Evolutionary conservation across 2,329 filamentous ascomycete genomes (phyloP), one percentile per base, ranked within the genome.

Genomic region (Pseudogymnoascus sp.): DNA sequence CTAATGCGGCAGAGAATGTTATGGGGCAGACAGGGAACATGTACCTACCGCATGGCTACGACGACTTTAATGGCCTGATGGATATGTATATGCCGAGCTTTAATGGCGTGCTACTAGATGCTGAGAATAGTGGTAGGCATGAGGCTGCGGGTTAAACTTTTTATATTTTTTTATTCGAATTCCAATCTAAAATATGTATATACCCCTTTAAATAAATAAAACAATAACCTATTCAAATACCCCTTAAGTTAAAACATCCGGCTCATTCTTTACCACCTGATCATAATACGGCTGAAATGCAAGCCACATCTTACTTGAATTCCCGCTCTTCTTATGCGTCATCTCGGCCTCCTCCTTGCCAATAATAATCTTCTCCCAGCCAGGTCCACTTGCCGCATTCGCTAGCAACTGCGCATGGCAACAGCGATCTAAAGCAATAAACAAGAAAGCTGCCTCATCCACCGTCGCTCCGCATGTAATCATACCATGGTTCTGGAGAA

Each of bases 281-380:
- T 61, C 59, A 31, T 45, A 61, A 61, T 61, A 61, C 18, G 59
- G 59, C 31, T 61, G 59, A 31, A 61, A 61, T 11, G 59, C 59
- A 28, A 61, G 43, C 59, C 59, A 61, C 59, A 61, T 61, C 59
- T 61, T 61, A 43, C 59, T 61, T 45, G 59, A 43, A 49, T 61
- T 61, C 14, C 41, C 41, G 3, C 41, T 45, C 41, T 45, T 45
- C 41, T 45, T 45, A 45, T 45, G 41, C 21, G 41, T 25, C 21
- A 45, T 45, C 14, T 73, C 76, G 0, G 88, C 88, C 70, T 91
- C 88, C 55, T 86, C 85, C 1, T 88, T 83, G 4, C 79, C 77
- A 68, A 91, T 87, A 72, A 86, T 86, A 55, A 88, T 76, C 1
- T 87, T 88, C 68, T 80, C 75, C 4, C 82, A 81, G 1, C 88